Evolutionary conservation across 2,329 filamentous ascomycete species (phyloP).

Genomic region (Scleromitrula shiraiana): DNA sequence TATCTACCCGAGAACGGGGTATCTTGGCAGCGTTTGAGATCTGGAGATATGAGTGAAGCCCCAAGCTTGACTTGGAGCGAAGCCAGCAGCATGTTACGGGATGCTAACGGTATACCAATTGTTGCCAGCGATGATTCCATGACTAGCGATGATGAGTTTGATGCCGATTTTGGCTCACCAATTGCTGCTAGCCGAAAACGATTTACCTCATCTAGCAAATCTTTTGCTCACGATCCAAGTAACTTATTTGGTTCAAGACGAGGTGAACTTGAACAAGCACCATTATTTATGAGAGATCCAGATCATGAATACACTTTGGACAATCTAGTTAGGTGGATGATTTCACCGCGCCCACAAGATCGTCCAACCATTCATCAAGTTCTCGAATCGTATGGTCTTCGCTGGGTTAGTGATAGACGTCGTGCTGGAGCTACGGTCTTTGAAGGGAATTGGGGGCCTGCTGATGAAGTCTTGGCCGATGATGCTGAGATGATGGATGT

Average conservation of each 20-base stretch:
- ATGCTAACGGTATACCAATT: conserved; percentile 64
- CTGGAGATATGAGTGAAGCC: conserved; percentile 81
- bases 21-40: conserved; percentile 82
- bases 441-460: conserved; percentile 92
- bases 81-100: conserved; percentile 61
- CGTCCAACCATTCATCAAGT: conserved; percentile 71
- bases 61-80: conserved; percentile 80
- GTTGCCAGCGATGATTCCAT: conserved; percentile 29
- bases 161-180: conserved; percentile 33
- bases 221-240: conserved; percentile 28
- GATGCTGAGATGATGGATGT: conserved; percentile 33
- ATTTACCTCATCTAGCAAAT: conserved; percentile 23
- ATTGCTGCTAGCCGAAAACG: conserved; percentile 26
- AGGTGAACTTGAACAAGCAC: conserved; percentile 58
- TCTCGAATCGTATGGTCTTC: conserved; percentile 62
- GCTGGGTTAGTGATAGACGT: conserved; percentile 71
- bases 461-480: conserved; percentile 37
- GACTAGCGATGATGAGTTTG: conserved; percentile 34
- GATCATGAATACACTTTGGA: conserved; percentile 70
- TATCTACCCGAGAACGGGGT: conserved; percentile 87
- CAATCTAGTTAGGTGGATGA: conserved; percentile 80
- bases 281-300: conserved; percentile 80
- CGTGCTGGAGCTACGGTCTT: conserved; percentile 88
- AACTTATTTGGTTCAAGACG: conserved; percentile 33
- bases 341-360: conserved; percentile 61